These are phyloP conservation scores for Solanum bulbocastanum DNA, from an alignment of 257 asterid species.

Conservation along the genomic window DNA sequence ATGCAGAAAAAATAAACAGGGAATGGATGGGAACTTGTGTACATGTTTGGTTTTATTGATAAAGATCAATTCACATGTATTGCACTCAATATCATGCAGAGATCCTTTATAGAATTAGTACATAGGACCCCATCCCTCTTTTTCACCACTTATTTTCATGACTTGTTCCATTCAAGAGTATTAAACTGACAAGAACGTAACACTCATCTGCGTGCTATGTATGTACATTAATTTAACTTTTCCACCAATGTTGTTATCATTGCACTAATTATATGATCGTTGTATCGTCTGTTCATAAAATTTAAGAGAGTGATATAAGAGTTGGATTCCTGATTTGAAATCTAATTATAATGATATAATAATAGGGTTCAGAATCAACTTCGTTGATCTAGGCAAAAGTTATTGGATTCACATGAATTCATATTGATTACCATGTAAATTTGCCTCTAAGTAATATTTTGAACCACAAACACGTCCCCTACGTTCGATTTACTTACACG, in stretches of 20 bases:
- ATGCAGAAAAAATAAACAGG: background rate
- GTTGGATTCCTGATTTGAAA: background rate
- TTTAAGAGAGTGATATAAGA: background rate
- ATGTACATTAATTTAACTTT: background rate
- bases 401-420: background rate
- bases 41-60: background rate
- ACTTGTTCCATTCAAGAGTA: background rate
- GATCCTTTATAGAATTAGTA: background rate
- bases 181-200: background rate
- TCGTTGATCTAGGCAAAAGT: background rate
- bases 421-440: background rate
- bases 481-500: background rate
- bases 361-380: background rate
- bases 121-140: background rate
- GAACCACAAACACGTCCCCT: background rate
- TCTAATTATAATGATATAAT: background rate
- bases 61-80: background rate
- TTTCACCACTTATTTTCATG: background rate
- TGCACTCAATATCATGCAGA: background rate
- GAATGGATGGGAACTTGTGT: background rate
- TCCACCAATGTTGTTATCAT: background rate
- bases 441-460: background rate
- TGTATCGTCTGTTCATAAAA: background rate
- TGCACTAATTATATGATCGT: background rate
- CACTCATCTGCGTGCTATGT: background rate